A percentile compares a stretch with the other conserved stretches of the same genome.
Conservation (phyloP, 2,329 filamentous ascomycete species). For the Fusarium sp. region DNA sequence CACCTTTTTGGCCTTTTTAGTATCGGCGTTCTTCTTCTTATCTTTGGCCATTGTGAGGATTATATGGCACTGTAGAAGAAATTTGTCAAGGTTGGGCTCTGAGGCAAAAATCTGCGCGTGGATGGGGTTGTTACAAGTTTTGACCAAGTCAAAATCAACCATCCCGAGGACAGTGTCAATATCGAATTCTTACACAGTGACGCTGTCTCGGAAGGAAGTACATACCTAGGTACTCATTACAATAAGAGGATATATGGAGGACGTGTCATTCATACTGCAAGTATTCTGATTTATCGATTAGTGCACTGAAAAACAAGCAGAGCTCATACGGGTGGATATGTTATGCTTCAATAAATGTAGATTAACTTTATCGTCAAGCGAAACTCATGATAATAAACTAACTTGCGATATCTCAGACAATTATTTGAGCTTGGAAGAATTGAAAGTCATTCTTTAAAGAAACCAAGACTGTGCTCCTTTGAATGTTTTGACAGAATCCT, state of each 20-base stretch:
- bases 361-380: not conserved
- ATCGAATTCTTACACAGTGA: conserved; percentile 1
- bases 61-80: conserved; percentile 1
- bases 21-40: conserved; percentile 62
- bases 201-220: not conserved
- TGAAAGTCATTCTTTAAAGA: not conserved
- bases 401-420: not conserved
- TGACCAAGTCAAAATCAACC: conserved; percentile 46
- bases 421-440: not conserved
- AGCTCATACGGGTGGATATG: not conserved
- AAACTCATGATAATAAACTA: not conserved
- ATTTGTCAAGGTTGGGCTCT: conserved; percentile 21
- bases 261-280: not conserved
- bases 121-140: conserved; percentile 44
- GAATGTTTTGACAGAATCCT: not conserved
- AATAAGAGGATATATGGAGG: not conserved
- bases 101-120: conserved; percentile 41
- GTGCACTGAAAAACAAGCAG: not conserved
- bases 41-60: conserved; percentile 60
- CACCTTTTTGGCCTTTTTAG: conserved; percentile 65
- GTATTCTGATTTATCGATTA: not conserved
- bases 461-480: not conserved
- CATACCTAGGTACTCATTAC: not conserved
- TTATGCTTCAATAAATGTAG: not conserved
- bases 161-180: conserved; percentile 37